Evolutionary conservation across 139 green algal species (phyloP), one percentile per base, ranked within the genome.

Genomic region (Nannochloris sp.): DNA sequence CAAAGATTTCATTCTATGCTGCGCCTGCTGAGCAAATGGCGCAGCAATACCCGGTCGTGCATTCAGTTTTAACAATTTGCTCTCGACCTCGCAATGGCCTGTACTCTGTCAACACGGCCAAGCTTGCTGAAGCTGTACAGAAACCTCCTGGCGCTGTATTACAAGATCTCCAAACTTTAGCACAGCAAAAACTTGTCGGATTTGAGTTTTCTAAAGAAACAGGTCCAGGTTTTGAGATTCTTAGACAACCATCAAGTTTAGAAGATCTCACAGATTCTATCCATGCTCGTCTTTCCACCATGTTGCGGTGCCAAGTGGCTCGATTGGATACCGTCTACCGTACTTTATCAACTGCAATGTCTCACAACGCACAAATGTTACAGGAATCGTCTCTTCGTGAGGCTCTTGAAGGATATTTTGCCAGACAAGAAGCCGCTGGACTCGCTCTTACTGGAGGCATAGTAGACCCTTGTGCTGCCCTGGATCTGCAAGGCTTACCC

Each of bases 391-490:
- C 61, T 5, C 60, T 90, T 6, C 65, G 82, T 5, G 25, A 33
- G 1, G 47, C 57, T 7, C 64, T 86, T 10, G 58, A 65, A 0
- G 34, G 30, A 5, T 90, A 90, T 72, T 90, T 90, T 71, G 74
- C 79, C 9, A 44, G 47, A 32, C 32, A 34, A 6, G 46, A 12
- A 24, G 51, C 5, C n/a, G 30, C 31, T 6, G 19, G 33, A 12
- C 13, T 42, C n/a, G 7, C 14, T 31, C 1, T 54, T 14, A 19
- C 54, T 30, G 60, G 25, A 14, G 12, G 36, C 31, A 56, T 59
- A 56, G 35, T 24, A 56, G 63, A 65, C 53, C 48, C 36, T 37
- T 45, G 15, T 1, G 9, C 30, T 45, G 31, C 67, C 55, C 66
- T 68, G 32, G 61, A 63, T 46, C 60, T 70, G 4, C 46, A 45